Evolutionary conservation across 202 grass and related monocot species (phyloP), one percentile per base, ranked within the genome.

Genomic region (Dendrocalamus latiflorus): DNA sequence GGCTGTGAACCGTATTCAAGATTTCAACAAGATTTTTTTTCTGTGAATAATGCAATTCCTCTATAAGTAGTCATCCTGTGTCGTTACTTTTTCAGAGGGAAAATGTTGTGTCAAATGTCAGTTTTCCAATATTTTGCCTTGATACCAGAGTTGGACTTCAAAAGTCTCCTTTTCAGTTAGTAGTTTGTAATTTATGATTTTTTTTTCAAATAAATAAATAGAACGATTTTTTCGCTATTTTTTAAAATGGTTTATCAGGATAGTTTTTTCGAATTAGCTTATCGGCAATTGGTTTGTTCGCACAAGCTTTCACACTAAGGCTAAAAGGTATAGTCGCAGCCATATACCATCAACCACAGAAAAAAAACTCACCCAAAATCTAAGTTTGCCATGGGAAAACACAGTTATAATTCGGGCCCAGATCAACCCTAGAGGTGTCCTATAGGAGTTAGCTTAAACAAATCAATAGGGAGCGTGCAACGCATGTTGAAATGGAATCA

Each of bases 321-420:
- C 33, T 33, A 33, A 33, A 33, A 33, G 33, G 0, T 4, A 33
- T 33, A 33, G 4, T 33, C 33, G 0, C 4, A 33, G 4, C 4
- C 3, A 33, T 33, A 33, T 0, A 4, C 0, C 33, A 33, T 33
- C 33, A 33, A 4, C 4, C 0, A 0, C 4, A 33, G 30, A 2
- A 30, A 30, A 4, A 33, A 33, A 33, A 33, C 33, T 0, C 33
- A 33, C 43, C 50, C 43, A 30, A 51, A 60, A 78, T 24, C 28
- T 11, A 51, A 65, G 76, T 38, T 44, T 78, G 50, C 76, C 76
- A 65, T 65, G n/a, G 59, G 49, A 65, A 59, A 48, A 53, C 17
- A 59, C 26, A 30, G 57, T 44, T 43, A 28, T 1, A 24, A 51
- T 50, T 34, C 44, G 22, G 12, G 22, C n/a, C 28, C 2, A 60